Conservation (phyloP, 345 rosid species). For the Pelargonium nanum region DNA sequence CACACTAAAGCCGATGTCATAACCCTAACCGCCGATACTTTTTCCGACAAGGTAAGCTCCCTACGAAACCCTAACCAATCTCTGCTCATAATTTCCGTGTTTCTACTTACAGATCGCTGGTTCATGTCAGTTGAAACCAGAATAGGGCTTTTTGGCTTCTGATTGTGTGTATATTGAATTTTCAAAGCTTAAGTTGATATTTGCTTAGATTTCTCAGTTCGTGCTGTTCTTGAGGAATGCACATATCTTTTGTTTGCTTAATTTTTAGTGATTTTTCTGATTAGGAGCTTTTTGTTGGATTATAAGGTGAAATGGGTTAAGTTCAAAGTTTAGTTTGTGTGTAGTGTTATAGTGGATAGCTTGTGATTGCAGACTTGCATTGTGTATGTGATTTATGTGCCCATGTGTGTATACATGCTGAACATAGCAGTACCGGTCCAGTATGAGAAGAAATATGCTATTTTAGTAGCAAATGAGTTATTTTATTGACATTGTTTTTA, state of each 20-base stretch:
- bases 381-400: background rate
- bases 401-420: background rate
- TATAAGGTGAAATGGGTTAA: background rate
- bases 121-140: too few relatives aligned
- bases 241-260: background rate
- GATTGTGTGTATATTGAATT: background rate
- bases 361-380: background rate
- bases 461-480: background rate
- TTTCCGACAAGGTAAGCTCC: conserved; percentile 74
- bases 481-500: background rate
- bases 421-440: too few relatives aligned
- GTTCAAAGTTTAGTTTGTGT: background rate
- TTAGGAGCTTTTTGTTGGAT: background rate
- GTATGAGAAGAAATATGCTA: background rate
- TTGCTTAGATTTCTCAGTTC: background rate
- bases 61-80: background rate
- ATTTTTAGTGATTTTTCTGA: background rate
- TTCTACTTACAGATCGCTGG: background rate
- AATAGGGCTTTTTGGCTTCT: background rate
- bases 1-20: conserved; percentile 55
- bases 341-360: background rate
- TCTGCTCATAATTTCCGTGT: background rate
- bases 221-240: background rate
- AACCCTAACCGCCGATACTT: conserved; percentile 76
- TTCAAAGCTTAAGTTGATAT: background rate